A percentile compares a stretch with the other conserved stretches of the same genome.
These are phyloP conservation scores for Imleria badia DNA, from an alignment of 768 basidiomycete genomes.

Conservation along the genomic window DNA sequence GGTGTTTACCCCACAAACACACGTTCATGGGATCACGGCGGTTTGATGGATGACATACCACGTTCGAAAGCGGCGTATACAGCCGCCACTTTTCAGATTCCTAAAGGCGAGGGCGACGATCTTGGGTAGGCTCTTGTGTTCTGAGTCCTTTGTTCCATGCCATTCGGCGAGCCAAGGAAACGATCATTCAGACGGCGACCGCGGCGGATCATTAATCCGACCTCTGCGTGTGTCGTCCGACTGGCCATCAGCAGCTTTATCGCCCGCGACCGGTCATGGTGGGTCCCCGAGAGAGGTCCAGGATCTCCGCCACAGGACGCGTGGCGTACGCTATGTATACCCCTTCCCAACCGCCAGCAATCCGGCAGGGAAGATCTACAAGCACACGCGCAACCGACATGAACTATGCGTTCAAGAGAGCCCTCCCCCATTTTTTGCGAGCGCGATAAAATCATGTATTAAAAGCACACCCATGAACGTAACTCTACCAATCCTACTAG, in stretches of 20 bases:
- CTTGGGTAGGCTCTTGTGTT: neutral
- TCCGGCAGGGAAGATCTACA: neutral
- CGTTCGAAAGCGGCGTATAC: neutral
- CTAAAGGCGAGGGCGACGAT: neutral
- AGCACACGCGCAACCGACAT: conserved; percentile 1
- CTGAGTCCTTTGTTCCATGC: neutral
- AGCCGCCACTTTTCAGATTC: neutral
- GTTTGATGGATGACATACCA: neutral
- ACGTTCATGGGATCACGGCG: conserved; percentile 12
- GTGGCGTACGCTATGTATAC: neutral
- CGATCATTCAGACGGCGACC: conserved; percentile 6
- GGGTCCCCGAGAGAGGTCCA: neutral
- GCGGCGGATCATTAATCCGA: conserved; percentile 18
- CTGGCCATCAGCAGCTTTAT: conserved; percentile 9
- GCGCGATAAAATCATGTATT: neutral
- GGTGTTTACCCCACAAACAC: conserved; percentile 9
- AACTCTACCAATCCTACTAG: neutral
- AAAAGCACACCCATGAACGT: conserved; percentile 2
- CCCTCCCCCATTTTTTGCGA: neutral
- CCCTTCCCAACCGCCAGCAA: neutral
- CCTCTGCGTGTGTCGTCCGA: neutral
- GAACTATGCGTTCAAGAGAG: conserved; percentile 2
- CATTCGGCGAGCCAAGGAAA: conserved; percentile 1
- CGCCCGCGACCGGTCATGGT: neutral
- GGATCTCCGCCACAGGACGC: neutral